Evolutionary conservation across 768 basidiomycete genomes (phyloP), one percentile per base, ranked within the genome.

Genomic region (Imleria badia): DNA sequence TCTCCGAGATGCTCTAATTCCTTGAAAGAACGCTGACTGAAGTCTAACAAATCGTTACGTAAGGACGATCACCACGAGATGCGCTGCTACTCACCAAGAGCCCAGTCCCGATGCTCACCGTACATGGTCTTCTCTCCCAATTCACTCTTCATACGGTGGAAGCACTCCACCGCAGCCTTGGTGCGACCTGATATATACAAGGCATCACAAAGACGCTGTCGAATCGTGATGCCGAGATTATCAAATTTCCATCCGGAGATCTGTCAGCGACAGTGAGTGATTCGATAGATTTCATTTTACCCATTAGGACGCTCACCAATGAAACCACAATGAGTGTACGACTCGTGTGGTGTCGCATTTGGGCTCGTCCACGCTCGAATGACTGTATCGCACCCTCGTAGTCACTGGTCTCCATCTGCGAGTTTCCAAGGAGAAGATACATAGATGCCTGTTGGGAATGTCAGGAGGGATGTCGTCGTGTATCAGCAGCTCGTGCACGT

Each of bases 391-490:
- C 48, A 22, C 15, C 29, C 8, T 41, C 39, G 11, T 41, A 33
- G 39, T 49, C 11, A 1, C 41, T 36, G 13, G 15, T 14, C 9
- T 58, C 31, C 46, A 54, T 15, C 0, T 1, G 5, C 5, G 19
- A 44, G 13, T 41, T 36, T 10, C 56, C 59, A 26, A 57, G 36
- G 2, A 54, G 42, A 39, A 59, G 38, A 15, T 52, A 14, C 58
- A 59, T 59, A 23, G 45, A 36, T 19, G 58, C 57, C 59, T 60
- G 5, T 1, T 15, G 14, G n/a, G 30, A 30, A 30, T 41, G 26
- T 43, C 11, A 40, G 5, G 11, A 12, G 17, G 14, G 2, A 45
- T 10, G 8, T 12, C 7, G 14, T 13, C 0, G 5, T 20, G 22
- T 3, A 8, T 2, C 15, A 3, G 15, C 5, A 12, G 3, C 4